Evolutionary conservation across 768 basidiomycete genomes (phyloP).

Genomic region (Tulasnella sp.): DNA sequence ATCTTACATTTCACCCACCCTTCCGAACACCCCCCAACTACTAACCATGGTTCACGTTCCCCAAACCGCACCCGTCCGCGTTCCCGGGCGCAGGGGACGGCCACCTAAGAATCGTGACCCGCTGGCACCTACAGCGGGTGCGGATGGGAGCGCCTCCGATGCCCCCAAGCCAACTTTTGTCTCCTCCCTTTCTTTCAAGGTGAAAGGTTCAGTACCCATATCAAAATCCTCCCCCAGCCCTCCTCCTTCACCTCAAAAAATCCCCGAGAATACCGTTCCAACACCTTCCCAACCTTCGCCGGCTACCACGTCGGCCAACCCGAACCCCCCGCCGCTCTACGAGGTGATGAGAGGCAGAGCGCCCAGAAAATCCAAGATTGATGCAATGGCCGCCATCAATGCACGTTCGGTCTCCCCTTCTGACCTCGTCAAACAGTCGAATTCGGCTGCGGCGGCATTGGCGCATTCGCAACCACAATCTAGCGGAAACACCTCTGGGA

Average conservation of each 20-base stretch:
- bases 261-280: conserved; percentile 29
- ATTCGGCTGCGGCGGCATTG: conserved; percentile 27
- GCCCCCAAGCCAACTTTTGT: conserved; percentile 33
- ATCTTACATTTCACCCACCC: not conserved
- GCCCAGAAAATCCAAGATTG: conserved; percentile 83
- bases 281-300: not conserved
- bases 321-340: not conserved
- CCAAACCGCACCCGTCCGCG: conserved; percentile 1
- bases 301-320: not conserved
- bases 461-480: conserved; percentile 6
- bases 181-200: conserved; percentile 61
- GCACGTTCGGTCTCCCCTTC: conserved; percentile 49
- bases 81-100: conserved; percentile 7
- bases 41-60: conserved; percentile 13
- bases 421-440: conserved; percentile 40
- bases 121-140: not conserved
- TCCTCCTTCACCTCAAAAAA: conserved; percentile 25
- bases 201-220: conserved; percentile 61
- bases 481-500: not conserved
- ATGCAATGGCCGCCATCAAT: conserved; percentile 68
- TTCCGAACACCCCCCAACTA: conserved; percentile 5
- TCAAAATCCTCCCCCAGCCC: conserved; percentile 29
- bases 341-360: conserved; percentile 38
- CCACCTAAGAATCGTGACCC: conserved; percentile 13
- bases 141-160: not conserved